Evolutionary conservation across 2,329 filamentous ascomycete species (phyloP).

Genomic region (Rhytidhysteron rufulum): DNA sequence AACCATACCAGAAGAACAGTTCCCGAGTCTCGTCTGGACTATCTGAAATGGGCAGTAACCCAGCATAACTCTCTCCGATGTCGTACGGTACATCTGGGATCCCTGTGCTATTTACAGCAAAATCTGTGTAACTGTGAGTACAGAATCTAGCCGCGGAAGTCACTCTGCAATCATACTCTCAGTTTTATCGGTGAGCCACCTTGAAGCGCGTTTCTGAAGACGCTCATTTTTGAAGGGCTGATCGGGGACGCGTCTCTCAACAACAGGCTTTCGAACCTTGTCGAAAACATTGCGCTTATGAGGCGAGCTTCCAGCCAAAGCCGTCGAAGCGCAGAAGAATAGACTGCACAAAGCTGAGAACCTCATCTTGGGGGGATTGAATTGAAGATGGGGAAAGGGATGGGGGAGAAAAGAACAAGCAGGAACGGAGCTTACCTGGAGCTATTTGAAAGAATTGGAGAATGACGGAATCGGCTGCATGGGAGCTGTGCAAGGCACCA

Average conservation of each 20-base stretch:
- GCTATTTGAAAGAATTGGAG: constrained; percentile 1
- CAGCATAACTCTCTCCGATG: constrained; percentile 63
- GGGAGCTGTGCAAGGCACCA: background rate
- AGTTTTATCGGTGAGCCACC: constrained; percentile 31
- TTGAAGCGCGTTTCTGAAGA: constrained; percentile 30
- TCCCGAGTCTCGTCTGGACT: constrained; percentile 48
- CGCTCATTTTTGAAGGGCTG: constrained; percentile 28
- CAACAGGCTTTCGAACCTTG: constrained; percentile 15
- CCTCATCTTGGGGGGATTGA: constrained; percentile 24
- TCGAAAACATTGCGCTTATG: constrained; percentile 24
- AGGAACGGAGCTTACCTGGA: background rate
- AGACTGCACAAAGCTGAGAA: constrained; percentile 21
- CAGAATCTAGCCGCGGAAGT: constrained; percentile 4
- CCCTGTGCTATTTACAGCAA: constrained; percentile 59
- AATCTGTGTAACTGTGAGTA: constrained; percentile 44
- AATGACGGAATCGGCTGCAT: constrained; percentile 1
- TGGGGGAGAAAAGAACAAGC: background rate
- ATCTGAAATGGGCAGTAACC: constrained; percentile 55
- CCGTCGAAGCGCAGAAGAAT: constrained; percentile 27
- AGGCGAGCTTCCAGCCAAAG: constrained; percentile 23
- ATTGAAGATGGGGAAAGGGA: background rate
- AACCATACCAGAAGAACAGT: constrained; percentile 55
- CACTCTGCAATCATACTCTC: too few species aligned
- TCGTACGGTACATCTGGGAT: constrained; percentile 70
- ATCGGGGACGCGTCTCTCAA: constrained; percentile 25